Evolutionary conservation across 129 eudicot species (phyloP).

Genomic region (Centella asiatica): DNA sequence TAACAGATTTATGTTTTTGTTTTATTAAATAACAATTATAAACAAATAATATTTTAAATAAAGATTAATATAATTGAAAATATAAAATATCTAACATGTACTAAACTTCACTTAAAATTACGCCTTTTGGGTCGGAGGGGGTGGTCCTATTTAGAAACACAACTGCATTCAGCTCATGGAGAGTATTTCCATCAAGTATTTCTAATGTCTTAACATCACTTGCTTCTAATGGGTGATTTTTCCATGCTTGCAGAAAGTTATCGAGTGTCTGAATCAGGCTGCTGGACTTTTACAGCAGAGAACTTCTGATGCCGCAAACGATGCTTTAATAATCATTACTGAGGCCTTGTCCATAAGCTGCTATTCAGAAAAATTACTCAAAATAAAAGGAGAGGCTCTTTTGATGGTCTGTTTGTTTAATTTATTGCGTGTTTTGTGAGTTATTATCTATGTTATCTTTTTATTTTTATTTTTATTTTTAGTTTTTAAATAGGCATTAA

Average conservation of each 20-base stretch:
- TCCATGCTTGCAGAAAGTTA: slow-evolving; percentile 58
- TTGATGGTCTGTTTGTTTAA: slow-evolving; percentile 42
- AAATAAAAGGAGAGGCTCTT: slow-evolving; percentile 84
- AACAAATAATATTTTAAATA: too few species aligned
- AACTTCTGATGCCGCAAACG: slow-evolving; percentile 48
- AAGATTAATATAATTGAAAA: too few species aligned
- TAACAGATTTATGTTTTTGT: too few species aligned
- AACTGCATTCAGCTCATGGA: too few species aligned
- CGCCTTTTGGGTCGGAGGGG: too few species aligned
- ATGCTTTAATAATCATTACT: slow-evolving; percentile 43
- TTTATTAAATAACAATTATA: too few species aligned
- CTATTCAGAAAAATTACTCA: slow-evolving; percentile 66
- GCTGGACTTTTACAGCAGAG: slow-evolving; percentile 62
- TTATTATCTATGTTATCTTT: too few species aligned
- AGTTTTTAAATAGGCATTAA: background rate
- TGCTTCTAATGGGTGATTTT: slow-evolving; percentile 20
- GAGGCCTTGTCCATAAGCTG: slow-evolving; percentile 72
- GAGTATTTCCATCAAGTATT: too few species aligned
- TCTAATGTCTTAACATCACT: background rate
- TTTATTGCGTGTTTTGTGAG: slow-evolving; percentile 9
- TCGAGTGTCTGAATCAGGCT: slow-evolving; percentile 30
- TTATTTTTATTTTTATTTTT: background rate
- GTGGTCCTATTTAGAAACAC: too few species aligned
- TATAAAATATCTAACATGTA: too few species aligned
- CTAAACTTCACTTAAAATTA: too few species aligned